phyloP scores from a whole-genome alignment of 345 rosid genomes.

The Tarenaya hassleriana region DNA sequence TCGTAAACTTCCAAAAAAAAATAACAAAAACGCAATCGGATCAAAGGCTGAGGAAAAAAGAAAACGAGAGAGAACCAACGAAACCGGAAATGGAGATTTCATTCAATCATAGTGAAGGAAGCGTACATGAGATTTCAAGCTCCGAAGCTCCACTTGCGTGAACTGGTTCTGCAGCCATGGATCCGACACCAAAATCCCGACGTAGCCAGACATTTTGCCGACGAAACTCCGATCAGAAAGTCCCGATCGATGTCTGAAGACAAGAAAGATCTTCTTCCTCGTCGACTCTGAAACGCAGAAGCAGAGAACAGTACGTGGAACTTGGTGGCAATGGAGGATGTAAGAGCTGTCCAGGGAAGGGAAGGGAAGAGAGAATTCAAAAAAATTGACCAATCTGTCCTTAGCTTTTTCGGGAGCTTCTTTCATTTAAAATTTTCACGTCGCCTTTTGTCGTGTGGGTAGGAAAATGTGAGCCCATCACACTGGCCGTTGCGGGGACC shows the following conservation, averaged over 20 bases:
- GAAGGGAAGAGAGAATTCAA: constrained; percentile 33
- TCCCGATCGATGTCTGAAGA: background rate
- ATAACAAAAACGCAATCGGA: background rate
- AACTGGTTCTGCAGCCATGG: constrained; percentile 97
- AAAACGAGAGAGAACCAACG: background rate
- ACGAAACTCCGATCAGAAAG: background rate
- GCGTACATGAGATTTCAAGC: constrained; percentile 88
- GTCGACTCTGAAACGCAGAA: constrained; percentile 3
- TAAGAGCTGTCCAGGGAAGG: constrained; percentile 48
- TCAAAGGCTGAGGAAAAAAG: background rate
- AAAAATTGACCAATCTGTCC: constrained; percentile 41
- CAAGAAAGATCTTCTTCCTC: background rate
- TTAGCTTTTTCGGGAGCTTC: constrained; percentile 17
- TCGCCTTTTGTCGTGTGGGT: constrained; percentile 24
- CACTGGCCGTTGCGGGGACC: constrained; percentile 17
- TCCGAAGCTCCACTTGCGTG: constrained; percentile 98
- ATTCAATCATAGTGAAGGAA: no score
- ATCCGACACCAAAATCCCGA: constrained; percentile 89
- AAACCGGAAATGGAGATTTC: background rate
- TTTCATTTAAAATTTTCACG: constrained; percentile 22
- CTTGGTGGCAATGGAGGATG: constrained; percentile 27
- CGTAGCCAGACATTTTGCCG: constrained; percentile 77
- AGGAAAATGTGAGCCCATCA: no score
- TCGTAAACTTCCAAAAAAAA: constrained; percentile 49
- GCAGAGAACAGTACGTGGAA: no score